Evolutionary conservation across 2,329 filamentous ascomycete species (phyloP).

Genomic region (Aspergillus flavus): DNA sequence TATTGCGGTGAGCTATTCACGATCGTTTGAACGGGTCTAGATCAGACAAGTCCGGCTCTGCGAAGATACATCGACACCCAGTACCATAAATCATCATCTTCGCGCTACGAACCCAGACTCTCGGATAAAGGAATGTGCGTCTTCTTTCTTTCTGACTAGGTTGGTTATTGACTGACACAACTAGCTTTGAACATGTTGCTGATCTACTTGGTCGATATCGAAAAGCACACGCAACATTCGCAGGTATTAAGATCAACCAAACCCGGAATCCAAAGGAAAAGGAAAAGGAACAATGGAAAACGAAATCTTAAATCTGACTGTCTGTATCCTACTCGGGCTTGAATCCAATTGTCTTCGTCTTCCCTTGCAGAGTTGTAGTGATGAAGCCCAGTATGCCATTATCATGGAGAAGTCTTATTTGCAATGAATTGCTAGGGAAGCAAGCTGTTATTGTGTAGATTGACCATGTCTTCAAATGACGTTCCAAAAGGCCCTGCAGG

Average conservation of each 20-base stretch:
- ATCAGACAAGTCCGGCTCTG: not conserved
- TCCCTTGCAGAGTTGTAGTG: not conserved
- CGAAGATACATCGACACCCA: not conserved
- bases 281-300: not conserved
- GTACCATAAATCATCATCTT: not conserved
- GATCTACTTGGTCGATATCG: not conserved
- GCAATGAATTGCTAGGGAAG: not conserved
- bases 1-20: constrained; percentile 4
- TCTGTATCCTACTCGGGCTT: not conserved
- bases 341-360: not conserved
- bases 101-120: not conserved
- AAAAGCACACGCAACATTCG: not conserved
- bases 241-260: not conserved
- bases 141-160: not conserved
- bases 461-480: not conserved
- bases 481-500: not conserved
- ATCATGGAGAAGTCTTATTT: not conserved
- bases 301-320: not conserved
- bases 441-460: not conserved
- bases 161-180: not conserved
- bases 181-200: not conserved
- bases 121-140: not conserved
- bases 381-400: not conserved
- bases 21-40: not conserved
- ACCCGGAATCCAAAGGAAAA: not conserved